Percentiles rank a stretch among this genome's conserved stretches.
These are phyloP conservation scores for Aspergillus tubingensis DNA, from an alignment of 2,329 filamentous ascomycete species.

Conservation along the genomic window DNA sequence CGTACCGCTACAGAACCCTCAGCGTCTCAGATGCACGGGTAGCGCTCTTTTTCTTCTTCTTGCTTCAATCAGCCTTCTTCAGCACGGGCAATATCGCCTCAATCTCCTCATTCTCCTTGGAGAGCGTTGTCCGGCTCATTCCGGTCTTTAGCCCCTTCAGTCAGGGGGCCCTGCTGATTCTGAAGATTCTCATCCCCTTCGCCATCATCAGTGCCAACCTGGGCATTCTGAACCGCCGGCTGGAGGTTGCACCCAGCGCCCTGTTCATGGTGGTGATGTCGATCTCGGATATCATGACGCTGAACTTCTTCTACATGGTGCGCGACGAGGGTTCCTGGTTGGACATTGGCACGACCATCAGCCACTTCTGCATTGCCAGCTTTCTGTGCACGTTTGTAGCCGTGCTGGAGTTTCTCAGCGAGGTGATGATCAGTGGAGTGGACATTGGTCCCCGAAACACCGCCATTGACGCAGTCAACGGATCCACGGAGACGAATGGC, in stretches of 20 bases:
- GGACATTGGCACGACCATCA: slow-evolving; percentile 96
- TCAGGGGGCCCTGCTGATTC: slow-evolving; percentile 79
- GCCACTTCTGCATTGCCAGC: slow-evolving; percentile 91
- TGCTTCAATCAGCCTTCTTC: slow-evolving; percentile 95
- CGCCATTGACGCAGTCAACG: slow-evolving; percentile 22
- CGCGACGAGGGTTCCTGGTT: slow-evolving; percentile 96
- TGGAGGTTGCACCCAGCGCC: slow-evolving; percentile 82
- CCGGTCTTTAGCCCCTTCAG: slow-evolving; percentile 93
- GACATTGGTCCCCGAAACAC: slow-evolving; percentile 50
- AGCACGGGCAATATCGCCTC: slow-evolving; percentile 95
- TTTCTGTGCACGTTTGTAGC: slow-evolving; percentile 88
- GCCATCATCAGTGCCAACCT: slow-evolving; percentile 88
- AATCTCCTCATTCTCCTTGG: slow-evolving; percentile 87
- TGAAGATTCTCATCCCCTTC: slow-evolving; percentile 93
- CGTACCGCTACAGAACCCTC: slow-evolving; percentile 63
- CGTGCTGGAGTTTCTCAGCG: slow-evolving; percentile 80
- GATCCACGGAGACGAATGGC: slow-evolving; percentile 1
- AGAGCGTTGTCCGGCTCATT: slow-evolving; percentile 82
- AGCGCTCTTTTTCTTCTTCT: slow-evolving; percentile 90
- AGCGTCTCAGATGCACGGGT: slow-evolving; percentile 82
- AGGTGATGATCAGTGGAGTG: slow-evolving; percentile 77
- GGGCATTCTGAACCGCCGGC: slow-evolving; percentile 82
- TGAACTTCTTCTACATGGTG: slow-evolving; percentile 98
- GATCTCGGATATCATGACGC: slow-evolving; percentile 83
- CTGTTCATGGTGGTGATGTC: slow-evolving; percentile 95